Evolutionary conservation across 352 stramenopile genomes (phyloP), one percentile per base, ranked within the genome.

Genomic region (Globisporangium recalcitrans): DNA sequence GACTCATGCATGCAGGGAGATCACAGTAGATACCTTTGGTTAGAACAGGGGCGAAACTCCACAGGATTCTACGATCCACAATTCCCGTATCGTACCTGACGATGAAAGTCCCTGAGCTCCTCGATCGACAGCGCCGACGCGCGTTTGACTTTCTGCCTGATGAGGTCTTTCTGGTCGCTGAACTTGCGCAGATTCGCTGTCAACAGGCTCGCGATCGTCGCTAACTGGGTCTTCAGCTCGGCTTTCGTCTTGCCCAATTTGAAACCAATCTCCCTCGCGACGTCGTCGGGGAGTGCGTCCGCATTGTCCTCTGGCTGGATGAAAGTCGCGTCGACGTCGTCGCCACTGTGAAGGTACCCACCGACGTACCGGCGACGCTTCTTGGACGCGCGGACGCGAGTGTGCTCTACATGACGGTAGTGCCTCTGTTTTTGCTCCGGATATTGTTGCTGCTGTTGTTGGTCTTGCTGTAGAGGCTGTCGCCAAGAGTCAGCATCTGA

Each of bases 221-320:
- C 48, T 1, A 85, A 58, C 38, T 85, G 74, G 3, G 52, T 16
- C 19, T 64, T 52, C 9, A 87, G 60, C 24, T 80, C 74, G 0
- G 60, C 64, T 29, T 76, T 74, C 0, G 74, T 70, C 48, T 78
- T 82, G 4, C 68, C 78, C 9, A 87, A 40, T 31, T 70, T 73
- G 42, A 94, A 75, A 8, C 78, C 64, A 24, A 80, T 84, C 58
- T 87, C 74, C 57, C 81, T 64, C 8, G 75, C 68, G 1, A 96
- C 80, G 64, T 96, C 87, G 0, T 94, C 75, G 0, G 87, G 87
- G 44, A 96, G 71, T 16, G 85, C 78, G 27, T 72, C 68, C 21
- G 85, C 70, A 34, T 94, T 81, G 31, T 88, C 85, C 69, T 96
- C 87, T 1, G 87, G 87, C 55, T 96, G 85, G 66, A 96, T 94